Conservation (phyloP, 352 stramenopile species). For the Phytophthora megakarya region DNA sequence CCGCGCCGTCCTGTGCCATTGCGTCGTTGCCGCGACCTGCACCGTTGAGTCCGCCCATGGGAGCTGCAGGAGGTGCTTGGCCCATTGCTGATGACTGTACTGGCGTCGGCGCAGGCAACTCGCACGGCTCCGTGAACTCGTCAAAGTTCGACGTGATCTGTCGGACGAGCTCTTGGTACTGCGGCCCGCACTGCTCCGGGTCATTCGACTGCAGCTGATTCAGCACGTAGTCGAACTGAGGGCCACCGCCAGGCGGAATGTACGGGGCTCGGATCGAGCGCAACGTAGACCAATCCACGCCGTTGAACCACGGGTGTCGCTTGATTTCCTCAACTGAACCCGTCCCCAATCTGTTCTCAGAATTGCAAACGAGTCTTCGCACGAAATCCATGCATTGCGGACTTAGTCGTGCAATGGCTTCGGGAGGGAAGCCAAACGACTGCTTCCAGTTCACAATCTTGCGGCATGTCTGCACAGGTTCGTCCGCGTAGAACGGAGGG, state of each 20-base stretch:
- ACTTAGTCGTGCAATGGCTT: conserved; percentile 63
- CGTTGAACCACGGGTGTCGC: conserved; percentile 96
- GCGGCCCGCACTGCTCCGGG: conserved; percentile 47
- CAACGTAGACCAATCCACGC: conserved; percentile 93
- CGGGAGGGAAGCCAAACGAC: conserved; percentile 81
- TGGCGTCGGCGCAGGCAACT: conserved; percentile 40
- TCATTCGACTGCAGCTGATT: conserved; percentile 89
- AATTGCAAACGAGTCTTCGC: conserved; percentile 93
- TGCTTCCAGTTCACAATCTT: conserved; percentile 93
- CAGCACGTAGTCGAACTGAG: conserved; percentile 92
- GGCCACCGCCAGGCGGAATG: conserved; percentile 77
- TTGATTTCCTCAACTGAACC: conserved; percentile 96
- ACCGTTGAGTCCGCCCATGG: conserved; percentile 2
- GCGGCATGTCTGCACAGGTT: conserved; percentile 96
- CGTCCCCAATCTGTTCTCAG: conserved; percentile 93
- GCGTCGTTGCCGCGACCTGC: conserved; percentile 8
- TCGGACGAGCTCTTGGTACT: conserved; percentile 90
- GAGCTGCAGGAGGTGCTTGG: conserved; percentile 21
- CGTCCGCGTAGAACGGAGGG: conserved; percentile 98
- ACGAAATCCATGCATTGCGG: conserved; percentile 93
- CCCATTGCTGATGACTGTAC: conserved; percentile 29
- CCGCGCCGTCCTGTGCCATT: not conserved
- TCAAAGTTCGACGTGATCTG: conserved; percentile 97
- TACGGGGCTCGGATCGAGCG: conserved; percentile 88
- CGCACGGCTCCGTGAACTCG: conserved; percentile 93